Evolutionary conservation across 495 filamentous ascomycete species (phyloP), one percentile per base, ranked within the genome.

Genomic region (Aspergillus cristatus): DNA sequence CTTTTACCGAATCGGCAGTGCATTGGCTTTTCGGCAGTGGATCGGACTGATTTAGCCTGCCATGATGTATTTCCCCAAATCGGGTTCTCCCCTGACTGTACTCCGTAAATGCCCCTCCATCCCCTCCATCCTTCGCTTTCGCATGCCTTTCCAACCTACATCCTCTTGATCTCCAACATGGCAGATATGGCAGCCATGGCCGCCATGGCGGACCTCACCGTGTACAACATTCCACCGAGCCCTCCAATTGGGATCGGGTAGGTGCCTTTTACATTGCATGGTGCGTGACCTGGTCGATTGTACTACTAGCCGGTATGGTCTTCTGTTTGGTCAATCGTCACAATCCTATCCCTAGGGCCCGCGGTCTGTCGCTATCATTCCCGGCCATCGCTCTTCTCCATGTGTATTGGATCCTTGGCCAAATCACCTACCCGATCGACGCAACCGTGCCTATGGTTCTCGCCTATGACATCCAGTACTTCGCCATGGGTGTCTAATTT

Each of bases 201-300:
- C 6, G 24, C 24, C 42, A 44, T 44, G 42, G 36, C 35, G 13
- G 36, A 20, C 15, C 30, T 39, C 18, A 44, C 42, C 29, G 25
- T 45, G 16, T 45, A 45, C 32, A 40, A 45, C 17, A 28, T 40
- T 14, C 42, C 42, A 15, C 18, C 32, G 8, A 35, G 25, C 4
- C 36, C 42, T 20, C 36, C 37, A 45, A 40, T 16, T 40, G 26
- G 31, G 36, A 45, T 14, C 13, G 24, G 8, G 42, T 44, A 3
- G 35, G 42, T 15, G 25, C 39, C 29, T 44, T 44, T 10, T 44
- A 44, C 15, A 32, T 43, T 7, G 14, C 41, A 34, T 43, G 37
- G 10, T 43, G 41, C 14, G 29, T 43, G 11, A 38, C 18, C 11
- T 43, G 41, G 41, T 25, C 34, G 30, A 30, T 17, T 11, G 20